Base-by-base conservation (phyloP, 768 basidiomycete genomes). In the Podaxis sp. region DNA sequence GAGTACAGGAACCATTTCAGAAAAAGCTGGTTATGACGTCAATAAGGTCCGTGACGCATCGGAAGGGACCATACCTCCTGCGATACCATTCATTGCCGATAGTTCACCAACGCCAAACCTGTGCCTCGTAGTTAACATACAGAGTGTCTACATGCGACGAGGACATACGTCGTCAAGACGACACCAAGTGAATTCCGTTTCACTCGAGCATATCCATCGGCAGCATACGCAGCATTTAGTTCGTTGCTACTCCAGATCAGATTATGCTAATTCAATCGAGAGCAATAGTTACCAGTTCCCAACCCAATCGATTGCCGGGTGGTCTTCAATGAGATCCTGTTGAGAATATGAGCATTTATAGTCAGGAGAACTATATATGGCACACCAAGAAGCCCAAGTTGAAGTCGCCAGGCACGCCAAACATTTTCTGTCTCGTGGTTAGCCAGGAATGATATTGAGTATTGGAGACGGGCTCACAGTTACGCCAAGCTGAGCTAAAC, bases 41-140 rank as follows among this genome's bases (percentile, higher is more conserved):
- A 3, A 33, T 48, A 46, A 8, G 44, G 44, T 17, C 44, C 50
- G 60, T 56, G 24, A 56, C 40, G 12, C 56, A 22, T 4, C 24
- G 15, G 8, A 3, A 38, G 46, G 12, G 1, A 12, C 62, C 78
- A 65, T 66, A 84, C 89, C 85, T 67, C 89, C 89, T 22, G 89
- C 92, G 66, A 95, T 84, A 41, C 91, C 91, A 67, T 93, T 93
- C 38, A 90, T 86, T 1, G 95, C 93, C 38, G 88, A 91, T 49
- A 96, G 77, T 72, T 96, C 95, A 17, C 95, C 95, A 4, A 96
- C 94, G 60, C 95, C 95, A 66, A 95, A 96, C 2, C 88, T 90
- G 50, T 38, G 53, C 12, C 20, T 44, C 30, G n/a, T 22, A 41
- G 62, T 22, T 66, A 56, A 26, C 20, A 22, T 15, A 7, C 3